Percentiles rank a stretch among this genome's conserved stretches.
Evolutionary conservation across 1,139 yeast genomes (phyloP).

Genomic region (Pichia sp.): DNA sequence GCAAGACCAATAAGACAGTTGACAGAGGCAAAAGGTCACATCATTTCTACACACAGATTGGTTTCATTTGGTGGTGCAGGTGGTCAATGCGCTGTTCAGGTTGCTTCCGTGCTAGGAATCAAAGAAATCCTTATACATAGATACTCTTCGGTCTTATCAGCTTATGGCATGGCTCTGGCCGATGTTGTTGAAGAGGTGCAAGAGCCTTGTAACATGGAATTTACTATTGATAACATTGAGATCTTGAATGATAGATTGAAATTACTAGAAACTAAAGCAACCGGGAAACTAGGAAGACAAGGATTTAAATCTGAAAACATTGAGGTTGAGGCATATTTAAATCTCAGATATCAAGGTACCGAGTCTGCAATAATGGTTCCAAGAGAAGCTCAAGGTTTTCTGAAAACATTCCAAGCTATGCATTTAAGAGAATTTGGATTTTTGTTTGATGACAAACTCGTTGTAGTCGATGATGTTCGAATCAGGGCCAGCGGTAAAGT

Average conservation of each 20-base stretch:
- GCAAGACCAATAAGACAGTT: slow-evolving; percentile 52
- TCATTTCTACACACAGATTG: slow-evolving; percentile 42
- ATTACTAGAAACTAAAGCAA: slow-evolving; percentile 34
- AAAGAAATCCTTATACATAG: slow-evolving; percentile 45
- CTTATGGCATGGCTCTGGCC: slow-evolving; percentile 53
- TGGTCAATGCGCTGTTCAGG: slow-evolving; percentile 53
- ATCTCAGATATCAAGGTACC: slow-evolving; percentile 81
- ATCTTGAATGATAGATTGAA: slow-evolving; percentile 36
- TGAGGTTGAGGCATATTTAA: slow-evolving; percentile 57
- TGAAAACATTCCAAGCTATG: slow-evolving; percentile 29
- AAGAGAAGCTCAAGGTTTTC: slow-evolving; percentile 28
- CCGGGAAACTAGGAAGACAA: slow-evolving; percentile 38
- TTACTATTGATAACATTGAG: slow-evolving; percentile 33
- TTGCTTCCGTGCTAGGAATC: slow-evolving; percentile 46
- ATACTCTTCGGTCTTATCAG: slow-evolving; percentile 51
- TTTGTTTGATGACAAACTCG: slow-evolving; percentile 48
- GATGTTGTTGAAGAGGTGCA: slow-evolving; percentile 64
- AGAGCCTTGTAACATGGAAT: slow-evolving; percentile 46
- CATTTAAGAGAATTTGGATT: slow-evolving; percentile 73
- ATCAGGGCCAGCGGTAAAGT: slow-evolving; percentile 63
- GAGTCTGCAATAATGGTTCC: slow-evolving; percentile 77
- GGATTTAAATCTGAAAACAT: slow-evolving; percentile 39
- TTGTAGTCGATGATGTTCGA: slow-evolving; percentile 79
- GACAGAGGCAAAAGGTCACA: slow-evolving; percentile 52
- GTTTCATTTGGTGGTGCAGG: slow-evolving; percentile 59